Evolutionary conservation across 495 filamentous ascomycete species (phyloP).

Genomic region (Glonium stellatum): DNA sequence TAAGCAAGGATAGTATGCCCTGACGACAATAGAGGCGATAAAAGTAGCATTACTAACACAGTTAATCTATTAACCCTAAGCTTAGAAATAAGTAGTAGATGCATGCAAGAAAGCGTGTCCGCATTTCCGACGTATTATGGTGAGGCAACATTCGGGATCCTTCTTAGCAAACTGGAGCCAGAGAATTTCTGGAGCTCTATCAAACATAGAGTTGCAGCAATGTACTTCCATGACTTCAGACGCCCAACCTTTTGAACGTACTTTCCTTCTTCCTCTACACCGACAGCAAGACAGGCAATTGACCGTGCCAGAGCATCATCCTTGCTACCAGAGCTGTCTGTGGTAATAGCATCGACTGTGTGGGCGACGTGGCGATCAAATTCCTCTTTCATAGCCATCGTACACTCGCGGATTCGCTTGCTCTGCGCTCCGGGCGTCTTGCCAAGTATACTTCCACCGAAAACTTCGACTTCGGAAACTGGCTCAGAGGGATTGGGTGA

Average conservation of each 20-base stretch:
- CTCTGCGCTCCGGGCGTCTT: slow-evolving; percentile 48
- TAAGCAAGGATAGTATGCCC: too few species aligned
- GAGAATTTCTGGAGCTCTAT: slow-evolving; percentile 3
- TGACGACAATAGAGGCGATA: too few species aligned
- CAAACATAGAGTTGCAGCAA: slow-evolving; percentile 15
- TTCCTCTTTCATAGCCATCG: slow-evolving; percentile 54
- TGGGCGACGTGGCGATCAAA: slow-evolving; percentile 47
- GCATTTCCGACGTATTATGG: too few species aligned
- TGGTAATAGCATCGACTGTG: slow-evolving; percentile 44
- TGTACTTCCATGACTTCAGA: slow-evolving; percentile 14
- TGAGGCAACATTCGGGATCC: too few species aligned
- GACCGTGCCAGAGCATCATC: slow-evolving; percentile 42
- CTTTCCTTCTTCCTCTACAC: slow-evolving; percentile 29
- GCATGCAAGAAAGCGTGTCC: too few species aligned
- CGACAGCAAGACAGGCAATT: slow-evolving; percentile 46
- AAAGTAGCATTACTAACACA: too few species aligned
- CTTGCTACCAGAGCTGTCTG: slow-evolving; percentile 26
- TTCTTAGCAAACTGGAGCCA: neutral
- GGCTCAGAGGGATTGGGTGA: slow-evolving; percentile 50
- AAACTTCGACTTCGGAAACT: slow-evolving; percentile 68
- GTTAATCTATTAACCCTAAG: too few species aligned
- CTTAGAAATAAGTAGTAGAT: too few species aligned
- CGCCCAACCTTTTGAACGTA: slow-evolving; percentile 18
- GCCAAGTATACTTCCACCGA: slow-evolving; percentile 65
- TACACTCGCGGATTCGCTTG: slow-evolving; percentile 57